phyloP scores from a whole-genome alignment of 345 rosid genomes.

The Brassica cretica region DNA sequence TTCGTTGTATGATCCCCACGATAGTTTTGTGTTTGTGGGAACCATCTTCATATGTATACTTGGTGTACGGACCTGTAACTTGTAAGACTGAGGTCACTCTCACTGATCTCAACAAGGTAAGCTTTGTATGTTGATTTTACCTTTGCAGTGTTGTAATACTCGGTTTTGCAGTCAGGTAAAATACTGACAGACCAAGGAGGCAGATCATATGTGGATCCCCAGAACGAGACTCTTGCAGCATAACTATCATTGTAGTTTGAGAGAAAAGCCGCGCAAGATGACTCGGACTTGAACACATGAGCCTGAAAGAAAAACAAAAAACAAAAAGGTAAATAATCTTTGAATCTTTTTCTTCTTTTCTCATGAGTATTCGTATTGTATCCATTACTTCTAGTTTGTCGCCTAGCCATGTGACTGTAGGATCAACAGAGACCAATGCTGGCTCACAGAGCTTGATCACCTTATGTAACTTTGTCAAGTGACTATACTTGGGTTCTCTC shows the following conservation, averaged over 20 bases:
- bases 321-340: constrained; percentile 4
- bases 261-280: constrained; percentile 80
- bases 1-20: constrained; percentile 80
- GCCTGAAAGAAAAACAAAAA: constrained; percentile 46
- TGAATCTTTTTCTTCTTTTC: background rate
- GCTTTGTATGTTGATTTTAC: constrained; percentile 39
- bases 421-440: constrained; percentile 57
- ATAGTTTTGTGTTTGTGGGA: constrained; percentile 49
- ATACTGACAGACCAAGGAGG: constrained; percentile 97
- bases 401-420: constrained; percentile 56
- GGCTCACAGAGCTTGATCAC: constrained; percentile 71
- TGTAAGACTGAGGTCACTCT: constrained; percentile 50
- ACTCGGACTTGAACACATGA: constrained; percentile 57
- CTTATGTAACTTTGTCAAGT: constrained; percentile 65
- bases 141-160: constrained; percentile 72
- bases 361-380: background rate
- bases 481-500: constrained; percentile 81
- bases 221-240: constrained; percentile 55
- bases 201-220: constrained; percentile 51
- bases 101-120: constrained; percentile 26
- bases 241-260: constrained; percentile 56
- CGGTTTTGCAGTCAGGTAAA: constrained; percentile 73
- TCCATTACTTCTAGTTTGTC: constrained; percentile 61
- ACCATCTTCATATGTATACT: constrained; percentile 68
- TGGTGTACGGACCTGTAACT: constrained; percentile 58